Percentiles rank a stretch among this genome's conserved stretches.
These are phyloP conservation scores for Ogataea thermomethanolica DNA, from an alignment of 805 yeast species.

Conservation along the genomic window DNA sequence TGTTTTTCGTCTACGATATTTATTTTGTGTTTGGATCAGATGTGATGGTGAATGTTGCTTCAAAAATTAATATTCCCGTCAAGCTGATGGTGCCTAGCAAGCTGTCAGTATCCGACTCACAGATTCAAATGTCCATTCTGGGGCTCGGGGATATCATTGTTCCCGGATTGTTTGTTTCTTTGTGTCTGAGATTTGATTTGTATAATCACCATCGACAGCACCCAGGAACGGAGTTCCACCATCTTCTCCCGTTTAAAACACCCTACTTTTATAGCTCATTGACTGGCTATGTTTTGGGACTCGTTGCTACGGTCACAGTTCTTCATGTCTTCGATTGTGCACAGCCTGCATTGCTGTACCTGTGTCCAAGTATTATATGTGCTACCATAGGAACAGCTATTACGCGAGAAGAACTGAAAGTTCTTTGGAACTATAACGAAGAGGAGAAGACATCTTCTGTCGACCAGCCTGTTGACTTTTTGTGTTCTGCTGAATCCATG, in stretches of 20 bases:
- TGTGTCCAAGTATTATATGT: constrained; percentile 47
- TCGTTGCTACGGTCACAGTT: constrained; percentile 41
- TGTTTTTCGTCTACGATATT: constrained; percentile 59
- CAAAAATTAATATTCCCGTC: constrained; percentile 50
- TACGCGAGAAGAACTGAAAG: constrained; percentile 39
- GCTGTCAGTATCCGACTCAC: constrained; percentile 19
- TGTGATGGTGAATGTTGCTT: constrained; percentile 63
- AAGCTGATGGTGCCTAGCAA: constrained; percentile 44
- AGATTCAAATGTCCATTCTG: constrained; percentile 37
- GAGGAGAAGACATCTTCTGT: constrained; percentile 17
- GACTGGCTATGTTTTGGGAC: constrained; percentile 46
- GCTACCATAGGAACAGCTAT: constrained; percentile 35
- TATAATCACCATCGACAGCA: constrained; percentile 36
- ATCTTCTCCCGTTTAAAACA: constrained; percentile 35
- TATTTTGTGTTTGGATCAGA: constrained; percentile 64
- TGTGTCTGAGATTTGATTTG: constrained; percentile 54
- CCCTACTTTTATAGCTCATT: constrained; percentile 47
- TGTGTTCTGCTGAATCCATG: constrained; percentile 26
- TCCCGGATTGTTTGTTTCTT: constrained; percentile 52
- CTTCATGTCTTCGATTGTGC: constrained; percentile 40
- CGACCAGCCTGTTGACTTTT: constrained; percentile 14
- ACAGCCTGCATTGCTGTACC: constrained; percentile 66
- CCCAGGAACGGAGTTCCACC: constrained; percentile 38
- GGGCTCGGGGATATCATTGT: constrained; percentile 68
- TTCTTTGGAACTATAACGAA: constrained; percentile 40